Evolutionary conservation across 1,139 yeast genomes (phyloP).

Genomic region (Scheffersomyces insectosa): DNA sequence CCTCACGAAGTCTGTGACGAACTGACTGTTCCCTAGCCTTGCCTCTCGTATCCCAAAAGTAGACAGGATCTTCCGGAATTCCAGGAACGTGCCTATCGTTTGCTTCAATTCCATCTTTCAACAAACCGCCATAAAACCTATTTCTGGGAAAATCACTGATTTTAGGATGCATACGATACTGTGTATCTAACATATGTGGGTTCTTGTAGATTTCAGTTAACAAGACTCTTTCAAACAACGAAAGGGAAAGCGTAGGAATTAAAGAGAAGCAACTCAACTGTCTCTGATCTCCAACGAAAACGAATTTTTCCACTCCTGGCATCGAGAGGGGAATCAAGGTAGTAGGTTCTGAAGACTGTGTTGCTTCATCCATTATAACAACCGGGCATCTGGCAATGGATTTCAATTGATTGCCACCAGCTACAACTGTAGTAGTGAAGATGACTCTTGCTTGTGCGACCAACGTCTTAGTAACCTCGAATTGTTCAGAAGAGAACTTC

Average conservation of each 20-base stretch:
- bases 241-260: slow-evolving; percentile 58
- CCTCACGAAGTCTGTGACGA: slow-evolving; percentile 46
- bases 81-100: slow-evolving; percentile 45
- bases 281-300: slow-evolving; percentile 73
- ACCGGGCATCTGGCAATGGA: slow-evolving; percentile 59
- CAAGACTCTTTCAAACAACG: slow-evolving; percentile 60
- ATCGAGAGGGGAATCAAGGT: slow-evolving; percentile 69
- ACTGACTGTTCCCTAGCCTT: slow-evolving; percentile 46
- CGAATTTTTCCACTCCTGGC: slow-evolving; percentile 65
- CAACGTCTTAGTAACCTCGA: slow-evolving; percentile 46
- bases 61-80: slow-evolving; percentile 47
- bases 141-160: slow-evolving; percentile 62
- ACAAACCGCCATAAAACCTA: slow-evolving; percentile 52
- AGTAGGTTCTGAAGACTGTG: slow-evolving; percentile 64
- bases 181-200: slow-evolving; percentile 70
- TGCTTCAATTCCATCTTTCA: slow-evolving; percentile 61
- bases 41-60: slow-evolving; percentile 53
- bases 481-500: slow-evolving; percentile 46
- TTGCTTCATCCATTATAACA: slow-evolving; percentile 54
- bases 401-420: slow-evolving; percentile 66
- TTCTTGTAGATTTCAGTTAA: slow-evolving; percentile 55
- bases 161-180: slow-evolving; percentile 71
- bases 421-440: slow-evolving; percentile 70
- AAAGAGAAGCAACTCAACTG: slow-evolving; percentile 67
- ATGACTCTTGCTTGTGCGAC: slow-evolving; percentile 68